phyloP scores from a whole-genome alignment of 1,284 basidiomycete species.

The Inonotus hispidus region DNA sequence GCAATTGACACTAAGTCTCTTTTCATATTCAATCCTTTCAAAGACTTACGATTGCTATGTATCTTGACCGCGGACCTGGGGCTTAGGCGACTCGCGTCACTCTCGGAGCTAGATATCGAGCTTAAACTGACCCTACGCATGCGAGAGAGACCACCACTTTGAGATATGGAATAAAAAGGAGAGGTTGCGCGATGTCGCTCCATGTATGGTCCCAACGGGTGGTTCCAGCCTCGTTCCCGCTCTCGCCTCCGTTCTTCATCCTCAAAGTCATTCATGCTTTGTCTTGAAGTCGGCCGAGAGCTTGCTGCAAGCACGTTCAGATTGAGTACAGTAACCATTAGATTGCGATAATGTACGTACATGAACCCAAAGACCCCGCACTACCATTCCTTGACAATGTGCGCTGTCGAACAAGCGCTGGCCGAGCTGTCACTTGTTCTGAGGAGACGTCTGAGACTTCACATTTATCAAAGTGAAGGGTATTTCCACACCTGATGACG shows the following conservation, averaged over 20 bases:
- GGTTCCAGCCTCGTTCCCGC: conserved; percentile 54
- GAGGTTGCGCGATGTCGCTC: conserved; percentile 6
- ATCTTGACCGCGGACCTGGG: background rate
- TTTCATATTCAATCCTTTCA: background rate
- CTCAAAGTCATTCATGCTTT: conserved; percentile 3
- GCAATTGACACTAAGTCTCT: background rate
- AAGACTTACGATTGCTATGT: conserved; percentile 3
- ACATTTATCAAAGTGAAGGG: background rate
- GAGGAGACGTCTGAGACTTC: background rate
- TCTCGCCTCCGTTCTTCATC: conserved; percentile 39
- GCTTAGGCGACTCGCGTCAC: background rate
- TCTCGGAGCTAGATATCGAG: conserved; percentile 9
- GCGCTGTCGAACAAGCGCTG: conserved; percentile 6
- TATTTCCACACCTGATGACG: conserved; percentile 1
- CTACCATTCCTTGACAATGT: conserved; percentile 10
- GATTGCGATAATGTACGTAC: background rate
- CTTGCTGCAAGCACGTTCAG: background rate
- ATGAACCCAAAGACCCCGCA: background rate
- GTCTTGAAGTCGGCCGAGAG: conserved; percentile 38
- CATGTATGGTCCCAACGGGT: conserved; percentile 28
- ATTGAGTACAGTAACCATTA: background rate
- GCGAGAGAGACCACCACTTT: background rate
- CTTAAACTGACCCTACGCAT: conserved; percentile 4
- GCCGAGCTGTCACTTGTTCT: conserved; percentile 2
- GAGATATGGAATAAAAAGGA: conserved; percentile 1